A percentile compares a stretch with the other conserved stretches of the same genome.
Evolutionary conservation across 768 basidiomycete genomes (phyloP).

Genomic region (Collybia mongolica): DNA sequence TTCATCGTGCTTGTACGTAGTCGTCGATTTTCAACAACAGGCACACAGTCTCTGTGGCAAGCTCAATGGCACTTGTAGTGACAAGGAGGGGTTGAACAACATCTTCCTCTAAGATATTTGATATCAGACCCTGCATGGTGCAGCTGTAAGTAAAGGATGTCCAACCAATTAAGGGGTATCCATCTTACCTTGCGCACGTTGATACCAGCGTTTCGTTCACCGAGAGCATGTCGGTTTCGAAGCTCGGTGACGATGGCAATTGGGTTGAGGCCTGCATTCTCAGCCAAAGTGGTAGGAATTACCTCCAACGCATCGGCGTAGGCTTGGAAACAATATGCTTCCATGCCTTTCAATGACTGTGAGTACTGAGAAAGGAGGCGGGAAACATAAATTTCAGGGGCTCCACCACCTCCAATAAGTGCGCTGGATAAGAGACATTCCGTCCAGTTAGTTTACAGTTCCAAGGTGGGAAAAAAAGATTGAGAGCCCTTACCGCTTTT

Average conservation of each 20-base stretch:
- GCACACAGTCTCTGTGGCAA: slow-evolving; percentile 97
- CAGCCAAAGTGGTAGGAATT: slow-evolving; percentile 95
- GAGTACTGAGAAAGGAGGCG: slow-evolving; percentile 87
- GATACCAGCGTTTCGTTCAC: slow-evolving; percentile 94
- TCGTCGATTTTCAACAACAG: slow-evolving; percentile 95
- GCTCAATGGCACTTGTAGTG: slow-evolving; percentile 91
- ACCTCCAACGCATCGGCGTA: slow-evolving; percentile 98
- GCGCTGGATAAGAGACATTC: slow-evolving; percentile 44
- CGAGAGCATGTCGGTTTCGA: slow-evolving; percentile 93
- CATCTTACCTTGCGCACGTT: slow-evolving; percentile 89
- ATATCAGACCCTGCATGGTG: slow-evolving; percentile 77
- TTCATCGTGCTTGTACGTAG: slow-evolving; percentile 74
- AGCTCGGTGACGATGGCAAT: slow-evolving; percentile 98
- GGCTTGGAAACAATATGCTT: slow-evolving; percentile 98
- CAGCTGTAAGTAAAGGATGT: not conserved
- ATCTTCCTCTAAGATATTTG: slow-evolving; percentile 96
- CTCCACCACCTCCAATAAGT: slow-evolving; percentile 93
- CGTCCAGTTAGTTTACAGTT: not conserved
- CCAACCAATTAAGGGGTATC: slow-evolving; percentile 3
- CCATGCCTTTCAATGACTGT: slow-evolving; percentile 95
- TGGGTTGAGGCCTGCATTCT: slow-evolving; percentile 97
- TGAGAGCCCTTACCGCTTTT: slow-evolving; percentile 73
- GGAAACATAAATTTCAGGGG: slow-evolving; percentile 97
- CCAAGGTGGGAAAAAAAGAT: not conserved
- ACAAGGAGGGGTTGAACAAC: slow-evolving; percentile 96